Conservation (phyloP, 2,329 filamentous ascomycete genomes). For the Dothideomycetidae sp. region DNA sequence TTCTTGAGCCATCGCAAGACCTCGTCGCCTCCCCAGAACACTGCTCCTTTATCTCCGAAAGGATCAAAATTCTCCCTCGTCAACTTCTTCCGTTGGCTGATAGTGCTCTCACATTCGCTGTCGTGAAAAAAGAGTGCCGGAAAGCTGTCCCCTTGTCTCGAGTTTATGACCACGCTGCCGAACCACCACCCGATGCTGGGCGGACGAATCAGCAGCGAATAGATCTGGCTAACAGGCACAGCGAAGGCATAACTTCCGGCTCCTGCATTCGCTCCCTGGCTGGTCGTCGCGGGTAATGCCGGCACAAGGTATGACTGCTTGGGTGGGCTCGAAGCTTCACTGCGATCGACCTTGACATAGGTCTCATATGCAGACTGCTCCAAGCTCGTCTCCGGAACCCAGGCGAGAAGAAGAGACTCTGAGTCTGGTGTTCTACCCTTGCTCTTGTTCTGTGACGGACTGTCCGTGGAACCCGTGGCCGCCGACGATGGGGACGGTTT, state of each 20-base stretch:
- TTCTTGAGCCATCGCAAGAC: constrained; percentile 78
- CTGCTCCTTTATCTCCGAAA: constrained; percentile 67
- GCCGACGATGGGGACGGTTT: constrained; percentile 35
- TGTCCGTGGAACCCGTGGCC: constrained; percentile 20
- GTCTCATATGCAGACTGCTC: constrained; percentile 66
- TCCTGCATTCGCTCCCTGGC: constrained; percentile 55
- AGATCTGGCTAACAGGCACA: constrained; percentile 77
- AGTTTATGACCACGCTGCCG: constrained; percentile 88
- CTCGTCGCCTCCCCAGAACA: constrained; percentile 98
- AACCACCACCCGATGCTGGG: constrained; percentile 98
- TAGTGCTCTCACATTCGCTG: constrained; percentile 88
- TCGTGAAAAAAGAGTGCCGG: constrained; percentile 97
- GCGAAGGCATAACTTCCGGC: constrained; percentile 66
- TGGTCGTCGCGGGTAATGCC: constrained; percentile 72
- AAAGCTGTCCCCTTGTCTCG: constrained; percentile 77
- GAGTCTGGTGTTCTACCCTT: constrained; percentile 40
- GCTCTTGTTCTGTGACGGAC: constrained; percentile 29
- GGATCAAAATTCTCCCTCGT: constrained; percentile 67
- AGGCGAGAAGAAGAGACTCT: constrained; percentile 72
- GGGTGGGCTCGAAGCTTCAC: constrained; percentile 65
- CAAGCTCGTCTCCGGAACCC: constrained; percentile 80
- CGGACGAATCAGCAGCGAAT: constrained; percentile 76
- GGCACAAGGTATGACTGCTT: constrained; percentile 83
- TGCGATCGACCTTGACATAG: constrained; percentile 90
- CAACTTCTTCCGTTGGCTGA: constrained; percentile 79